Base-by-base conservation (phyloP, 1,284 basidiomycete genomes). In the Ceraceosorus guamensis region DNA sequence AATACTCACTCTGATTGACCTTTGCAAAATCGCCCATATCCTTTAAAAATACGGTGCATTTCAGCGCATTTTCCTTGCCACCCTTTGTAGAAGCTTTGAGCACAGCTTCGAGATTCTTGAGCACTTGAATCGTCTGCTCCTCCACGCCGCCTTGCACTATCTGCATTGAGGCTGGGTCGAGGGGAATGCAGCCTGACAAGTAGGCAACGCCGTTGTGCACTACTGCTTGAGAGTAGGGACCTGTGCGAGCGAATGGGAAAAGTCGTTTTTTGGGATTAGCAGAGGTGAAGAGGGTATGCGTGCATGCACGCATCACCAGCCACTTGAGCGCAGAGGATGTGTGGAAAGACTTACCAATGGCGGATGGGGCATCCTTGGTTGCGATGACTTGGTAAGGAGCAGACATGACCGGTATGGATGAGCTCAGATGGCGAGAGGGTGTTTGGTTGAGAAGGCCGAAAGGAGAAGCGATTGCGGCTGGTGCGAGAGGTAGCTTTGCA, bases 11-110 rank as follows among this genome's bases (percentile, higher is more conserved):
- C 44, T 77, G 81, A 77, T 97, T 98, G 76, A 96, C 85, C 53
- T 82, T 80, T 11, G 76, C 84, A 77, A 96, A 96, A 78, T 97
- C 88, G 71, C 87, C 81, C 90, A 97, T 93, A 67, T 83, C 80
- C 77, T 93, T 90, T 73, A 97, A 79, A 81, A 96, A 97, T 48
- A 95, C 87, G 86, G 69, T 66, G 32, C 58, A 63, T 61, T 71
- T 69, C 55, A 67, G 58, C 56, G 35, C 33, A 48, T 51, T 59
- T 46, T 66, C 71, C 30, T 65, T 65, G 24, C 88, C 89, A n/a
- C n/a, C n/a, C n/a, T n/a, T n/a, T n/a, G n/a, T n/a, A 55, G 86
- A 84, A 2, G 87, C 91, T 73, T 88, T 84, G 53, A 97, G 82
- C 59, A 97, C 84, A 14, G 84, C 84, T 61, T 84, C 83, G 74